A percentile compares a stretch with the other conserved stretches of the same genome.
Evolutionary conservation across 371 early-diverging fungal genomes (phyloP).

Genomic region (Fennellomyces sp.): DNA sequence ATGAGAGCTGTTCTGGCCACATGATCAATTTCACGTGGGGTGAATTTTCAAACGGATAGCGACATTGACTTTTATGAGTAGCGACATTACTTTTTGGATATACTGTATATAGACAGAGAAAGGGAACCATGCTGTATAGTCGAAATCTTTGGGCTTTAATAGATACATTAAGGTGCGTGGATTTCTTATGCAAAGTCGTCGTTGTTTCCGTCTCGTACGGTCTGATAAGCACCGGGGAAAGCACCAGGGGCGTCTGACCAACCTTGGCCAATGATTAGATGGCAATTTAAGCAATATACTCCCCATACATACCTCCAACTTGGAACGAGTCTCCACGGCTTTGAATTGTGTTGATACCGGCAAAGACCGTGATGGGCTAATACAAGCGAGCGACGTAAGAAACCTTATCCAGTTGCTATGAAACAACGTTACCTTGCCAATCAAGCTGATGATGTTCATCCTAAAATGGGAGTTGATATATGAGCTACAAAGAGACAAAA

Average conservation of each 20-base stretch:
- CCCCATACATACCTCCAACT: slow-evolving; percentile 29
- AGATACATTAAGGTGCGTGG: too few species aligned
- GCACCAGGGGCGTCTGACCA: slow-evolving; percentile 54
- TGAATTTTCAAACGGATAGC: too few species aligned
- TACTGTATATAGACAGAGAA: too few species aligned
- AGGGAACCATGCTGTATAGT: neutral
- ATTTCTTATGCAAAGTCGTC: slow-evolving; percentile 16
- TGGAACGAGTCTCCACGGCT: slow-evolving; percentile 47
- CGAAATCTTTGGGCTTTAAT: too few species aligned
- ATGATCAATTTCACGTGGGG: too few species aligned
- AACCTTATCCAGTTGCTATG: too few species aligned
- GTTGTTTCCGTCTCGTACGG: slow-evolving; percentile 46
- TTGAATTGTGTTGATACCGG: slow-evolving; percentile 41
- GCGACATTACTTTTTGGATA: too few species aligned
- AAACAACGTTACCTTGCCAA: slow-evolving; percentile 39
- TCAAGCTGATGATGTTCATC: slow-evolving; percentile 46
- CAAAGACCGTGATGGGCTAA: slow-evolving; percentile 48
- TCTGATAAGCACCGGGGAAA: slow-evolving; percentile 52
- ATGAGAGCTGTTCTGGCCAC: too few species aligned
- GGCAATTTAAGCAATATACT: neutral
- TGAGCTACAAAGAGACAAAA: neutral
- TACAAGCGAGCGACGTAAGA: too few species aligned
- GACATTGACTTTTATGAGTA: too few species aligned
- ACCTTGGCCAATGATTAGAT: too few species aligned
- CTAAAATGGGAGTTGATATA: slow-evolving; percentile 12